These are phyloP conservation scores for Sisymbrium irio DNA, from an alignment of 345 rosid genomes.

Conservation along the genomic window DNA sequence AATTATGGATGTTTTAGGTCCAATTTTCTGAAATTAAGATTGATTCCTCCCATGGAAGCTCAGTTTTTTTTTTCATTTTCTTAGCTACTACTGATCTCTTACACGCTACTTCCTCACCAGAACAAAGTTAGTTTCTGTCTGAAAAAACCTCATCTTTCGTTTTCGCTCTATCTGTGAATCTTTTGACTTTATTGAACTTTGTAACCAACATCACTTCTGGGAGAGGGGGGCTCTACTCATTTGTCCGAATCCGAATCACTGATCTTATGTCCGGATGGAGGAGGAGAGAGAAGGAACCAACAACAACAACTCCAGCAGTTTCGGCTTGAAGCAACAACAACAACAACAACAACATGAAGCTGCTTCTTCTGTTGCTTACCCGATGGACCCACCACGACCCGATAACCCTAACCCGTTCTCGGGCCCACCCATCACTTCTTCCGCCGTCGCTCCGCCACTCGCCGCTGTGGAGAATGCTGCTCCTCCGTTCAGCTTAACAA, in stretches of 20 bases:
- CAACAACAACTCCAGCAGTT: conserved; percentile 33
- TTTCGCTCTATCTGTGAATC: conserved; percentile 22
- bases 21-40: conserved; percentile 13
- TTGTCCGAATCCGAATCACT: conserved; percentile 23
- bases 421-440: conserved; percentile 29
- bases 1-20: conserved; percentile 24
- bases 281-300: conserved; percentile 62
- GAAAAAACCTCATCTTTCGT: conserved; percentile 9
- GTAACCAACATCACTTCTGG: too few relatives aligned
- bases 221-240: too few relatives aligned
- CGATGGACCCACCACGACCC: conserved; percentile 47
- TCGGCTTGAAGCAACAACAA: conserved; percentile 44
- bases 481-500: conserved; percentile 34
- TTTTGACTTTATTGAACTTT: not conserved
- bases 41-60: conserved; percentile 20
- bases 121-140: not conserved
- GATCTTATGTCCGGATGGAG: conserved; percentile 58
- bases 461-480: conserved; percentile 20
- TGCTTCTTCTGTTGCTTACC: conserved; percentile 42
- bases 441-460: not conserved
- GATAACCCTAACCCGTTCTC: conserved; percentile 44
- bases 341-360: conserved; percentile 52
- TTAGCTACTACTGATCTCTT: conserved; percentile 25
- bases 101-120: not conserved
- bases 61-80: not conserved